Base-by-base conservation (phyloP, 352 stramenopile genomes). In the Pythium oligandrum region DNA sequence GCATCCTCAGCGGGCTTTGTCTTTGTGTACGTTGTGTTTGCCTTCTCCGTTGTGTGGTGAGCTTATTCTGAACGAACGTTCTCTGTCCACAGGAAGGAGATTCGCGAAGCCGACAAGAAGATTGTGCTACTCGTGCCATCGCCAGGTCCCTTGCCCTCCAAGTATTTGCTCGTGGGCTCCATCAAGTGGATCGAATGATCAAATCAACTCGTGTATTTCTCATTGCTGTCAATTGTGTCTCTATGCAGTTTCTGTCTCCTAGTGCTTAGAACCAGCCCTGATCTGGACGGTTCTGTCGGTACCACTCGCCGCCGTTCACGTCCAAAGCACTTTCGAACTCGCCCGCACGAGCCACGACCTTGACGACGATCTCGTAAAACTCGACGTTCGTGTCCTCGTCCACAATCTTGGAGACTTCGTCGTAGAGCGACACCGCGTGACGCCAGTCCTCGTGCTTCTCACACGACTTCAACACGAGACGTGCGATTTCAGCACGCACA, bases 141-240 rank as follows among this genome's bases (percentile, higher is more conserved):
- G 33, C 84, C 83, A 8, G 84, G 84, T 0, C 76, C 80, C 35
- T 58, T 95, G 9, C 82, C 82, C 9, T 95, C 84, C 32, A 78
- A 82, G 43, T 88, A 90, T 60, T 53, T 95, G 6, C 46, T 95
- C 31, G 46, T 93, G 6, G 82, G 84, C 17, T 92, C 84, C 12
- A 88, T 93, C 59, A 93, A 93, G 60, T 93, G 82, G 79, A 87
- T 90, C 64, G 82, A 93, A 49, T 93, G 64, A 64, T 42, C 38
- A 12, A 8, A 42, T 8, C 38, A 8, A 42, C 38, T 42, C 38
- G 12, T 42, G 7, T 42, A 8, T 42, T 12, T 42, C 38, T 42
- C 38, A 12, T 12, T 42, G 38, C 7, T 42, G 12, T 42, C 38
- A 12, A 42, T 42, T 26, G 17, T 26, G 17, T 26, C 17, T 26